phyloP scores from a whole-genome alignment of 148 eudicot species.

The Nepenthes gracilis region DNA sequence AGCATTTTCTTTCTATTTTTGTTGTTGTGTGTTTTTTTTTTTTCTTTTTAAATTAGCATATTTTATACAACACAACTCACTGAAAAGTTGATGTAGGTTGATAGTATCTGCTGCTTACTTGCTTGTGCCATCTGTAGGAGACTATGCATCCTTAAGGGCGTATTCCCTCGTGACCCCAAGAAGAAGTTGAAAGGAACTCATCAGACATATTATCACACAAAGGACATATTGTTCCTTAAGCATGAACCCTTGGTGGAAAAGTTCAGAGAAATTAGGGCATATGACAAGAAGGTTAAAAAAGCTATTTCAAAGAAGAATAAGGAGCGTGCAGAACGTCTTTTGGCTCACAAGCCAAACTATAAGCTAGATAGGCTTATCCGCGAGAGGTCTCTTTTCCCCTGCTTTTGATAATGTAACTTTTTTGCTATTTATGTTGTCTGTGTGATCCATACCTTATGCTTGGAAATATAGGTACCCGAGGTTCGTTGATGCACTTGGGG shows the following conservation, averaged over 20 bases:
- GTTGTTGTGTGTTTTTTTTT: no score
- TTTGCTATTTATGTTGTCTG: neutral
- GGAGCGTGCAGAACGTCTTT: conserved; percentile 58
- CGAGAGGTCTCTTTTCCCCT: conserved; percentile 48
- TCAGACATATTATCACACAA: conserved; percentile 87
- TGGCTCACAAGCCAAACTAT: conserved; percentile 49
- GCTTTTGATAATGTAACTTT: neutral
- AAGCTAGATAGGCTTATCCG: conserved; percentile 55
- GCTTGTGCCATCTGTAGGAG: conserved; percentile 29
- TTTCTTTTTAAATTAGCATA: no score
- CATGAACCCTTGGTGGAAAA: conserved; percentile 74
- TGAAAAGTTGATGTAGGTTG: neutral
- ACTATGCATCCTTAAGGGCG: conserved; percentile 82
- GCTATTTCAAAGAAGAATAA: conserved; percentile 70
- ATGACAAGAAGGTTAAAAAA: conserved; percentile 67
- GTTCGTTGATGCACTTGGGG: conserved; percentile 84
- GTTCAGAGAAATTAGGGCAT: conserved; percentile 57
- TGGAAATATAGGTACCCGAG: conserved; percentile 62
- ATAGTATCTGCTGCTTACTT: neutral
- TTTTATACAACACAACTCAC: neutral
- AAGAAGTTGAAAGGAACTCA: conserved; percentile 95
- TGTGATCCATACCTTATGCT: neutral
- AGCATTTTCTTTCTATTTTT: no score
- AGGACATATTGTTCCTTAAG: conserved; percentile 65
- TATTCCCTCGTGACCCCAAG: conserved; percentile 88